Evolutionary conservation across 176 grass and related monocot genomes (phyloP).

Genomic region (Secale cereale): DNA sequence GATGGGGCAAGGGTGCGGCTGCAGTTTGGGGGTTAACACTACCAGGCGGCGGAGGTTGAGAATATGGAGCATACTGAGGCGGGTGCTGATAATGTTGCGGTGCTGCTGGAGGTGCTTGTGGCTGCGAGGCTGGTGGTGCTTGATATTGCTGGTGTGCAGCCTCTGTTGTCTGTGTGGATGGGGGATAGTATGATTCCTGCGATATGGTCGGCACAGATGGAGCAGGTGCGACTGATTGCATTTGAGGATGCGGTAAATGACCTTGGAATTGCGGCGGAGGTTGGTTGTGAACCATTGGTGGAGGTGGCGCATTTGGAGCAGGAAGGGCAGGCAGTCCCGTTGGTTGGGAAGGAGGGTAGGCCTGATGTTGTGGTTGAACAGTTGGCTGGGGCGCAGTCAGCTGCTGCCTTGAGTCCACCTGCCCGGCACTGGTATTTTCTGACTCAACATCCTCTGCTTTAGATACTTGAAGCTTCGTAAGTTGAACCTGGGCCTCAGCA

Average conservation of each 20-base stretch:
- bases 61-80: conserved; percentile 48
- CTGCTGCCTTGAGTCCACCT: conserved; percentile 38
- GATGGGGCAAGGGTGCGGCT: conserved; percentile 33
- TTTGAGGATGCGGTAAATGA: conserved; percentile 40
- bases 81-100: conserved; percentile 34
- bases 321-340: conserved; percentile 39
- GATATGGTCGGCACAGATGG: conserved; percentile 34
- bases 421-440: conserved; percentile 39
- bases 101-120: conserved; percentile 24
- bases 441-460: conserved; percentile 38
- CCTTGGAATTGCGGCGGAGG: conserved; percentile 42
- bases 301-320: conserved; percentile 53
- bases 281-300: conserved; percentile 40
- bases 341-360: conserved; percentile 31
- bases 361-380: conserved; percentile 43
- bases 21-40: conserved; percentile 44
- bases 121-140: conserved; percentile 25
- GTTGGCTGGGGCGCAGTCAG: conserved; percentile 29
- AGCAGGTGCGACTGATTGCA: conserved; percentile 32
- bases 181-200: conserved; percentile 47
- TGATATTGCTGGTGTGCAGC: conserved; percentile 57
- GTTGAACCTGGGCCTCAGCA: conserved; percentile 65
- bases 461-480: conserved; percentile 58
- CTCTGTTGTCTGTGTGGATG: conserved; percentile 46
- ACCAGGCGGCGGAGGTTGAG: conserved; percentile 39